A percentile compares a stretch with the other conserved stretches of the same genome.
Evolutionary conservation across 1,284 basidiomycete species (phyloP).

Genomic region (Ceraceosorus guamensis): DNA sequence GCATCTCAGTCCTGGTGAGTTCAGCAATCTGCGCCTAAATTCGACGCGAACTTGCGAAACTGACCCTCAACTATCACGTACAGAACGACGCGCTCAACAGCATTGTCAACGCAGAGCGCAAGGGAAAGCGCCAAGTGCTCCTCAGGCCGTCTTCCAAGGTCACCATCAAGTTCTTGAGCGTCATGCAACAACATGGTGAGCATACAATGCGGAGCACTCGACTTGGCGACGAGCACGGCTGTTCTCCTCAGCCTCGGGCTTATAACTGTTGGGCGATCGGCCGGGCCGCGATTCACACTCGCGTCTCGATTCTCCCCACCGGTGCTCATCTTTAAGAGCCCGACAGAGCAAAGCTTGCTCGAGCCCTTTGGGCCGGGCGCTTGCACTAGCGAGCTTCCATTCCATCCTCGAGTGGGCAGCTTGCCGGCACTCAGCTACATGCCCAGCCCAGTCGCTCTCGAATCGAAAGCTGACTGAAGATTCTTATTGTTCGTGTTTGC

Average conservation of each 20-base stretch:
- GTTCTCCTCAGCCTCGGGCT: slow-evolving; percentile 24
- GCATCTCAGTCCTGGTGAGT: slow-evolving; percentile 47
- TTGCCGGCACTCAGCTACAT: no score
- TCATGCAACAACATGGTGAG: slow-evolving; percentile 49
- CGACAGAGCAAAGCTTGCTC: slow-evolving; percentile 42
- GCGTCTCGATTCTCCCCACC: slow-evolving; percentile 23
- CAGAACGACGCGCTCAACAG: slow-evolving; percentile 48
- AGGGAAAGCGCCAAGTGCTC: slow-evolving; percentile 48
- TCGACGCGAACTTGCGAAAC: background rate
- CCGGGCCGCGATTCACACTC: slow-evolving; percentile 13
- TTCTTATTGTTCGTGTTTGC: no score
- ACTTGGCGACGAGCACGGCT: background rate
- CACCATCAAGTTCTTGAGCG: slow-evolving; percentile 48
- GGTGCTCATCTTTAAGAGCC: slow-evolving; percentile 47
- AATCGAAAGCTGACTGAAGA: no score
- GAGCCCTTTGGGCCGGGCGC: no score
- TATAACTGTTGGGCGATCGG: slow-evolving; percentile 47
- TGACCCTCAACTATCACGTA: background rate
- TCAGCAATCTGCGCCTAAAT: slow-evolving; percentile 4
- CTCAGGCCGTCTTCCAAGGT: slow-evolving; percentile 48
- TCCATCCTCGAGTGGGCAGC: no score
- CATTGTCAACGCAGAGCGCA: slow-evolving; percentile 49
- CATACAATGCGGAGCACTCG: no score
- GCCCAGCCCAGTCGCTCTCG: no score
- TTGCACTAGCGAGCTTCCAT: no score